Evolutionary conservation across 306 rosid species (phyloP), one percentile per base, ranked within the genome.

Genomic region (Gynostemma pentaphyllum): DNA sequence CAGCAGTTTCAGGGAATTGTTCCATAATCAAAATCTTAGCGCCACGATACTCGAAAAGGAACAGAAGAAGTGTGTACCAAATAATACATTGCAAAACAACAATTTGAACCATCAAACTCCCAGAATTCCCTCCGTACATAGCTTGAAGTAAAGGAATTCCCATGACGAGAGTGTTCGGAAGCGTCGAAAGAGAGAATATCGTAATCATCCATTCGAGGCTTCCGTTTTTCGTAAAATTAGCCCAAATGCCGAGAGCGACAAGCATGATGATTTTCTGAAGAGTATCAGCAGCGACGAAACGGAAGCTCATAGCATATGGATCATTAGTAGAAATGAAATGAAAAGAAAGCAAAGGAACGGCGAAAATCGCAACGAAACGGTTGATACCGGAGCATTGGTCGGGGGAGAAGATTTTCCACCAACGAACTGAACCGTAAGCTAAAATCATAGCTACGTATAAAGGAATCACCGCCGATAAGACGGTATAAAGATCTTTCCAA

Each of bases 301-400:
- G 63, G 16, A 67, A 53, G 55, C 41, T 53, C 71, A 67, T 67
- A 22, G 71, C 63, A 15, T 67, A 67, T 5, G 71, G 71, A 11
- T 67, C 39, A 26, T 52, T 67, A 4, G 51, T 52, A 9, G 71
- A 67, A n/a, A 67, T 67, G 71, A 67, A 67, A 22, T 67, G 71
- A 12, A 67, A 67, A 1, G 71, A 67, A 53, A 67, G 71, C 11
- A 67, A 18, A 4, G 71, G 63, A 7, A 52, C 71, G 0, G 71
- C 71, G 8, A 67, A 67, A 44, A 67, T 44, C 11, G 71, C 71
- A 0, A 67, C 71, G 27, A 67, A 67, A 7, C 71, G 71, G 53
- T 67, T 67, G 71, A 67, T 67, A 3, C 71, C 71, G 37, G 71
- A 67, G 41, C 71, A 67, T 28, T 67, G 71, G 3, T 67, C 71